Evolutionary conservation across 176 grass and related monocot genomes (phyloP).

Genomic region (Saccharum spontaneum): DNA sequence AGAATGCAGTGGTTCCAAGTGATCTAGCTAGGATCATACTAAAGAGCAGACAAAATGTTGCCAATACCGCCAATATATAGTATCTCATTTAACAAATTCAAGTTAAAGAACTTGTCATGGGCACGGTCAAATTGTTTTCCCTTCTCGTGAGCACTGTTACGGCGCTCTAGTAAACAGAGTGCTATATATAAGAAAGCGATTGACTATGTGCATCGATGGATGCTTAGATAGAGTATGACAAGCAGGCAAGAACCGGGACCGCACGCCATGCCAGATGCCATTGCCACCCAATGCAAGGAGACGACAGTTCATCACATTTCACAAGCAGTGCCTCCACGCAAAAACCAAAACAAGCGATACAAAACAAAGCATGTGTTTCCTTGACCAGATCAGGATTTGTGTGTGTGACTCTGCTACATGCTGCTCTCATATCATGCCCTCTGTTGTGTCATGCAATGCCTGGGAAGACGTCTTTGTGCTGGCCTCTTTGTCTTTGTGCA

Average conservation of each 20-base stretch:
- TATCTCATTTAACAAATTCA: too few species aligned
- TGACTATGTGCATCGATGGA: not conserved
- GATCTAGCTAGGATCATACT: too few species aligned
- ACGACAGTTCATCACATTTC: conserved; percentile 37
- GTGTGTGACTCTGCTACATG: conserved; percentile 10
- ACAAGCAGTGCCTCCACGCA: not conserved
- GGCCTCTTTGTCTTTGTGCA: conserved; percentile 58
- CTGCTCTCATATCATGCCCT: not conserved
- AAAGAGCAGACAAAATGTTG: too few species aligned
- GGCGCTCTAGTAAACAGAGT: not conserved
- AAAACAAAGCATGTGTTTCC: conserved; percentile 41
- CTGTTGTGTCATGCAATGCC: conserved; percentile 32
- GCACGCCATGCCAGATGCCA: not conserved
- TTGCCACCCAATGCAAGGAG: not conserved
- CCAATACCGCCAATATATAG: too few species aligned
- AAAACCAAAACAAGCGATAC: too few species aligned
- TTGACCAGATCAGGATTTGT: conserved; percentile 57
- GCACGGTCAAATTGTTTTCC: not conserved
- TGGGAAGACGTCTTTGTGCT: conserved; percentile 52
- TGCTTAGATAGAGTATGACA: not conserved
- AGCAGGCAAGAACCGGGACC: not conserved
- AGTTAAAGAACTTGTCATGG: not conserved
- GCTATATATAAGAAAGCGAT: not conserved
- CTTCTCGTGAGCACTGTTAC: not conserved
- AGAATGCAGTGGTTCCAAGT: too few species aligned